phyloP scores from a whole-genome alignment of 2,329 filamentous ascomycete species.

The Sporothrix variecibatus region DNA sequence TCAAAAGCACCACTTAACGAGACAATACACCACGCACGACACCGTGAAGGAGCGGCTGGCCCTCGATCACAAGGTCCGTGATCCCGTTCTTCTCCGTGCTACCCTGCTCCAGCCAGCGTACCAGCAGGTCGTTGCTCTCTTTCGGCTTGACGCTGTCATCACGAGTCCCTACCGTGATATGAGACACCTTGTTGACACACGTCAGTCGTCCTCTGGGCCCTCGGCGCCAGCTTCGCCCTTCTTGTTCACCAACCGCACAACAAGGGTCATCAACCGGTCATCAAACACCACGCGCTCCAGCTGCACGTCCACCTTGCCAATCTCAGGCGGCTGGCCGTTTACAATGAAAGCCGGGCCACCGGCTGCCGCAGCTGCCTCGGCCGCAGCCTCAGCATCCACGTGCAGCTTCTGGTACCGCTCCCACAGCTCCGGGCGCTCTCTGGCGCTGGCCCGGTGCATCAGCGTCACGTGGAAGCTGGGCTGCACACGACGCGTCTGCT shows the following conservation, averaged over 20 bases:
- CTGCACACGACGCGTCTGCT: slow-evolving; percentile 74
- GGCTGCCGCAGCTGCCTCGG: slow-evolving; percentile 38
- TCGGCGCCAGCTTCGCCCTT: slow-evolving; percentile 34
- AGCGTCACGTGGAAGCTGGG: slow-evolving; percentile 90
- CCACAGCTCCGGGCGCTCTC: slow-evolving; percentile 71
- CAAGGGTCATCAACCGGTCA: slow-evolving; percentile 84
- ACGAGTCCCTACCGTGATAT: slow-evolving; percentile 87
- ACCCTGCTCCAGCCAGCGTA: slow-evolving; percentile 68
- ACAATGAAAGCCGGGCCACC: neutral
- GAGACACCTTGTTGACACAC: slow-evolving; percentile 76
- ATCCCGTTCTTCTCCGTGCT: slow-evolving; percentile 48
- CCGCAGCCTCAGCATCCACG: slow-evolving; percentile 43
- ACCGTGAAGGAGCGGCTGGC: slow-evolving; percentile 51
- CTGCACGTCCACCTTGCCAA: slow-evolving; percentile 66
- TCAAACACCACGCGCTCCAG: slow-evolving; percentile 80
- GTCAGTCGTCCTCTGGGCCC: slow-evolving; percentile 49
- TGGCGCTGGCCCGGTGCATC: slow-evolving; percentile 72
- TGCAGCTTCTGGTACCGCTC: slow-evolving; percentile 67
- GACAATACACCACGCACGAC: slow-evolving; percentile 52
- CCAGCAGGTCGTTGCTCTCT: slow-evolving; percentile 86
- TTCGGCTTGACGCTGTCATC: slow-evolving; percentile 77
- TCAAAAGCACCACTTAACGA: neutral
- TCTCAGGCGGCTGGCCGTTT: slow-evolving; percentile 34
- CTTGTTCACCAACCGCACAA: slow-evolving; percentile 69
- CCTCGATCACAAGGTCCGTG: slow-evolving; percentile 52